phyloP scores from a whole-genome alignment of 495 filamentous ascomycete genomes.

The Podospora bellae-mahoneyi region DNA sequence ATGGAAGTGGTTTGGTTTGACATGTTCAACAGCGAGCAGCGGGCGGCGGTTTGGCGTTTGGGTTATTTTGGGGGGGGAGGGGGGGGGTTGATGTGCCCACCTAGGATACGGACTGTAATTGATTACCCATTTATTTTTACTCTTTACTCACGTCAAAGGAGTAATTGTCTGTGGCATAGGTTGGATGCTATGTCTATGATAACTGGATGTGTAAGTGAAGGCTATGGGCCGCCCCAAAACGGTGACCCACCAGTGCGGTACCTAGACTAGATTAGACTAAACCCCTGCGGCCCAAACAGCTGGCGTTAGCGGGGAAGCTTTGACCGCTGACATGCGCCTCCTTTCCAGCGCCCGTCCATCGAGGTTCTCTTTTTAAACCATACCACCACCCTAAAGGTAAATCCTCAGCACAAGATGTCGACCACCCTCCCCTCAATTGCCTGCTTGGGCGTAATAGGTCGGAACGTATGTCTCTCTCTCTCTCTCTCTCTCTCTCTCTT shows the following conservation, averaged over 20 bases:
- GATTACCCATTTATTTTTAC: neutral
- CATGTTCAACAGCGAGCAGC: neutral
- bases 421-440: constrained; percentile 68
- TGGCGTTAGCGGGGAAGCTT: constrained; percentile 5
- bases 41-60: neutral
- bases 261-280: neutral
- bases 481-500: neutral
- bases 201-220: neutral
- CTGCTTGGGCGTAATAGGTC: constrained; percentile 89
- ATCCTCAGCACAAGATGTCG: constrained; percentile 34
- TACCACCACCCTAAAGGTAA: neutral
- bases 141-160: neutral
- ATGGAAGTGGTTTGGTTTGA: neutral
- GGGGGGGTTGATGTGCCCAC: neutral
- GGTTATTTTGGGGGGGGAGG: too few species aligned
- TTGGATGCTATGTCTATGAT: neutral
- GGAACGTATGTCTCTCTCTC: constrained; percentile 56
- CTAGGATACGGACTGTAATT: neutral
- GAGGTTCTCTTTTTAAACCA: neutral
- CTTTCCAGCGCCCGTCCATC: neutral
- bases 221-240: neutral
- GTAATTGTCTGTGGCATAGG: neutral
- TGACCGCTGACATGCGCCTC: constrained; percentile 8
- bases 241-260: neutral
- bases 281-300: neutral